Percentiles rank a stretch among this genome's conserved stretches.
These are phyloP conservation scores for Arthrobotrys megalospora DNA, from an alignment of 2,329 filamentous ascomycete genomes.

Conservation along the genomic window DNA sequence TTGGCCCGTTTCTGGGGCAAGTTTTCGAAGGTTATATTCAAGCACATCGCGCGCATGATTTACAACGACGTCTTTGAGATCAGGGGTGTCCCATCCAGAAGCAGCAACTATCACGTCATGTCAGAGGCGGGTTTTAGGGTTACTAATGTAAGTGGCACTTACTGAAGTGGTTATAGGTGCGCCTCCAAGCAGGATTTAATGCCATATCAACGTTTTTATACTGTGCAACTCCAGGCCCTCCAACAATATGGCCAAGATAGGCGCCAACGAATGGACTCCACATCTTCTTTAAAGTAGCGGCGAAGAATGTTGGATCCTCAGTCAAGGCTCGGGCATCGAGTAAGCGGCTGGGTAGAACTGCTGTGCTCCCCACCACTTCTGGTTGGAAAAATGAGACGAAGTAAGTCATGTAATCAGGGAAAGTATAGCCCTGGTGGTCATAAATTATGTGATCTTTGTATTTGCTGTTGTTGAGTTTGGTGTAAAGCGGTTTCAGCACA, in stretches of 20 bases:
- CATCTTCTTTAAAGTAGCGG: slow-evolving; percentile 66
- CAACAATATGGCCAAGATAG: slow-evolving; percentile 65
- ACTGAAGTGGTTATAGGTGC: slow-evolving; percentile 67
- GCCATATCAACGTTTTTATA: slow-evolving; percentile 67
- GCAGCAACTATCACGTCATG: slow-evolving; percentile 22
- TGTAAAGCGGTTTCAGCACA: slow-evolving; percentile 29
- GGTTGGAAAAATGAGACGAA: slow-evolving; percentile 61
- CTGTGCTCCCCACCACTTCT: slow-evolving; percentile 62
- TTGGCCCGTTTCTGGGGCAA: slow-evolving; percentile 68
- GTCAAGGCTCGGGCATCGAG: slow-evolving; percentile 66
- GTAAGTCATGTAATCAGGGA: slow-evolving; percentile 63
- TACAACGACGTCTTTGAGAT: slow-evolving; percentile 67
- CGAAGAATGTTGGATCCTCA: slow-evolving; percentile 64
- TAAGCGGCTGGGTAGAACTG: slow-evolving; percentile 65
- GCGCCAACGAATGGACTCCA: slow-evolving; percentile 61
- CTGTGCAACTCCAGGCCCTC: slow-evolving; percentile 67
- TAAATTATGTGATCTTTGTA: slow-evolving; percentile 48
- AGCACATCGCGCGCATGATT: slow-evolving; percentile 61
- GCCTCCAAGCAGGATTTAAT: slow-evolving; percentile 69
- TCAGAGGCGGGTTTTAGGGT: neutral
- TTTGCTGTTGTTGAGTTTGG: slow-evolving; percentile 12
- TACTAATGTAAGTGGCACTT: neutral
- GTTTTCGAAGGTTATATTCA: slow-evolving; percentile 65
- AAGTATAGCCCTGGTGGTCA: slow-evolving; percentile 49
- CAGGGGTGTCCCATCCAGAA: slow-evolving; percentile 64